These are phyloP conservation scores for Psidium guajava DNA, from an alignment of 345 rosid genomes.

Conservation along the genomic window DNA sequence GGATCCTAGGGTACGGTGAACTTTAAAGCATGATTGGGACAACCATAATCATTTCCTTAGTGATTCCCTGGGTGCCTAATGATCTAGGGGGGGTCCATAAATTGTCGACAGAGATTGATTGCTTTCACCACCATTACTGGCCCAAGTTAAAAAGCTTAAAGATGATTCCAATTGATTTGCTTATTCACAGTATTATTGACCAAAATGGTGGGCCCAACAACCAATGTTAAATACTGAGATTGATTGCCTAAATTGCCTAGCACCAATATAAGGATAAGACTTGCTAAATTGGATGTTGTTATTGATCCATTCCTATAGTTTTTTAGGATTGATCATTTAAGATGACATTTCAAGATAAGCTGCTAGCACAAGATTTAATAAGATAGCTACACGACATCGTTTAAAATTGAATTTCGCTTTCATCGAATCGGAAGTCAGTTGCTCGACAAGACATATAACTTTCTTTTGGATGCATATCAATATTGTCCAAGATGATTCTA, in stretches of 20 bases:
- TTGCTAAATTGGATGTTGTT: not conserved
- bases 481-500: not conserved
- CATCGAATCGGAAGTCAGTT: not conserved
- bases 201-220: not conserved
- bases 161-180: not conserved
- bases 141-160: not conserved
- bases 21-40: not conserved
- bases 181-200: not conserved
- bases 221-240: not conserved
- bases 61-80: not conserved
- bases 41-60: not conserved
- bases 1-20: not conserved
- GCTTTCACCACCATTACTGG: not conserved
- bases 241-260: not conserved
- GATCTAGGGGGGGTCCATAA: not conserved
- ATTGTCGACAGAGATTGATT: not conserved
- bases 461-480: not conserved
- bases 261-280: not conserved
- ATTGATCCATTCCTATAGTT: not conserved
- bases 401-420: not conserved
- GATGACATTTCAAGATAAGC: not conserved
- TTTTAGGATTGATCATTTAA: not conserved
- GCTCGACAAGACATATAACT: not conserved
- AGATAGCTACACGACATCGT: rapidly evolving
- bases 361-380: not conserved